Base-by-base conservation (phyloP, 192 early-diverging fungal genomes). In the Gonapodya sp. region DNA sequence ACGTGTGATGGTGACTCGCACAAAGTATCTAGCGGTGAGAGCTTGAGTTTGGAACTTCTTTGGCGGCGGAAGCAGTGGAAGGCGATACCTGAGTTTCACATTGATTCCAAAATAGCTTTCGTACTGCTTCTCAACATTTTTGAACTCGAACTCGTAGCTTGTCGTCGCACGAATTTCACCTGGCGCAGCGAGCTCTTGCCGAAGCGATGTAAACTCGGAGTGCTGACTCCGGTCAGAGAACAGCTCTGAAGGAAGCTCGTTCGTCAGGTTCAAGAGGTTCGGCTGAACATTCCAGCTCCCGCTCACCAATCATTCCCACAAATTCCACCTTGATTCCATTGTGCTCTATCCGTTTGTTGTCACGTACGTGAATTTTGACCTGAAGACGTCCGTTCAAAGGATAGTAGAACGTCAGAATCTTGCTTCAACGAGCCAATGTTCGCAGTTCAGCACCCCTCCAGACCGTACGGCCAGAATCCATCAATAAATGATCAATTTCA, bases 61-160 rank as follows among this genome's bases (percentile, higher is more conserved):
- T 18, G 79, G 35, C 1, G 33, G 1, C 1, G 14, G 30, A 34
- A 16, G n/a, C 35, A 14, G 78, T n/a, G 33, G 35, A 2, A 2
- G 35, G 18, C 1, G 30, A 30, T 35, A 92, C 87, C 95, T 89
- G 83, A 99, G 89, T 86, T 98, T 97, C 72, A 97, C 97, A 81
- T 99, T 98, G 84, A 98, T 97, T 35, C 98, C 98, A 85, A 93
- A 93, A 83, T 98, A 99, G 84, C 94, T 93, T 84, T 99, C 98
- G 80, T 93, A 99, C 85, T 96, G 97, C 87, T 99, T 99, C 85
- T 98, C 97, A n/a, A 99, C 95, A 82, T 96, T 96, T 83, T 98
- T 98, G 84, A 99, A 99, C 85, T 97, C 95, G 87, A 99, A 99
- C 36, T 94, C 94, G 88, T 91, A 98, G 80, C 87, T 91, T 2